phyloP scores from a whole-genome alignment of 176 grass and related monocot genomes.

The Secale cereale region DNA sequence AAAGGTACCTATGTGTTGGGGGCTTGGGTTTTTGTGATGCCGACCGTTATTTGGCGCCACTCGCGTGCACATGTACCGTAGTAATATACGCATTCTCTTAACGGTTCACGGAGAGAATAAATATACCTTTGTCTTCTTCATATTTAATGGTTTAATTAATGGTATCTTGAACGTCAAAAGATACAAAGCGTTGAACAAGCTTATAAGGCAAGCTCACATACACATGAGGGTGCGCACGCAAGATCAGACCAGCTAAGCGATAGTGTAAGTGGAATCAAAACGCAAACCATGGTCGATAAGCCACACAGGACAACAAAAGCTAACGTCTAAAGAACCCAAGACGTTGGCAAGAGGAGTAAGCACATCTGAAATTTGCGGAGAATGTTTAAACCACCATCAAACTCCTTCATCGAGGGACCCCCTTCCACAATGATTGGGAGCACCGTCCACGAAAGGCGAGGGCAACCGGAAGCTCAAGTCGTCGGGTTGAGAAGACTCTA shows the following conservation, averaged over 20 bases:
- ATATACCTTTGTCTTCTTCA: too few species aligned
- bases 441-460: background rate
- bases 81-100: fast-evolving
- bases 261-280: background rate
- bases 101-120: too few species aligned
- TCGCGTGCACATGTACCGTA: too few species aligned
- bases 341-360: background rate
- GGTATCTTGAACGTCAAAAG: too few species aligned
- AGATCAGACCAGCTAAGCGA: background rate
- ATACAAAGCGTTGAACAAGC: background rate
- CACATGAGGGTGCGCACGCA: background rate
- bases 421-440: background rate
- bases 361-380: background rate
- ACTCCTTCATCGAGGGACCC: background rate
- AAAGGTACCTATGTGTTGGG: too few species aligned
- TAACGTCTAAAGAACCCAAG: background rate
- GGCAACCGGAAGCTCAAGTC: background rate
- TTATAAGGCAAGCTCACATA: background rate
- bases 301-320: background rate
- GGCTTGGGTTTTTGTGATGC: too few species aligned
- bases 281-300: background rate
- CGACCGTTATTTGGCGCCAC: too few species aligned
- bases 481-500: background rate
- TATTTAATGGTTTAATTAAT: too few species aligned
- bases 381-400: background rate